Percentiles rank a stretch among this genome's conserved stretches.
Evolutionary conservation across 805 yeast species (phyloP).

Genomic region (Cyberlindnera euphorbiae): DNA sequence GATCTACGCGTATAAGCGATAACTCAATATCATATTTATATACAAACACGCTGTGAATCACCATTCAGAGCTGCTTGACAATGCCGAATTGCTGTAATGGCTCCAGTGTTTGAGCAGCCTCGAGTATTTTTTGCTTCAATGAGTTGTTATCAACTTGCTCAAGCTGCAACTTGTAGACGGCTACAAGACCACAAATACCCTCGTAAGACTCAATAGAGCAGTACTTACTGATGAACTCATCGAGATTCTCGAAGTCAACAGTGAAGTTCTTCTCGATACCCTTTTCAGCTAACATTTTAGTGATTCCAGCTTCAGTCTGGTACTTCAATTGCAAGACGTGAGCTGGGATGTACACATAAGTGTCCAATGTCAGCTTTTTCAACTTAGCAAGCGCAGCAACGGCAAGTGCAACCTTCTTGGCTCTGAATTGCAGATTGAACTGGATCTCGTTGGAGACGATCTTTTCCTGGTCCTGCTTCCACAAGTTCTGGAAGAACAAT

Average conservation of each 20-base stretch:
- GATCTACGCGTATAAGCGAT: too few relatives aligned
- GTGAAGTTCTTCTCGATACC: constrained; percentile 23
- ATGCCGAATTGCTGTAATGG: constrained; percentile 19
- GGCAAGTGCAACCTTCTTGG: constrained; percentile 24
- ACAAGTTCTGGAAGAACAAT: constrained; percentile 35
- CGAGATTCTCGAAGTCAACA: constrained; percentile 14
- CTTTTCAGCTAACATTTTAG: constrained; percentile 22
- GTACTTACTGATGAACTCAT: constrained; percentile 12
- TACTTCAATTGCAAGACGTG: constrained; percentile 20
- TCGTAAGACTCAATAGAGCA: constrained; percentile 9
- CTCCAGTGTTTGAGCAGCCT: constrained; percentile 12
- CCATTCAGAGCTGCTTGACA: constrained; percentile 10
- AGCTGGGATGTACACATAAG: constrained; percentile 17
- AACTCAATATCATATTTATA: too few relatives aligned
- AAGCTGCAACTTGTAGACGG: constrained; percentile 14
- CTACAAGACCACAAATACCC: constrained; percentile 15
- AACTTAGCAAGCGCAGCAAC: constrained; percentile 19
- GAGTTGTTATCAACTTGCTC: constrained; percentile 16
- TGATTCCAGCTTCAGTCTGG: constrained; percentile 19
- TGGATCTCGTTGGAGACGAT: constrained; percentile 23
- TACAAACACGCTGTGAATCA: too few relatives aligned
- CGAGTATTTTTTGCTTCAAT: constrained; percentile 13
- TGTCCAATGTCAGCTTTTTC: constrained; percentile 17
- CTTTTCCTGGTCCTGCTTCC: constrained; percentile 41
- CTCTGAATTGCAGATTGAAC: constrained; percentile 20